These are phyloP conservation scores for Rubia balearica DNA, from an alignment of 305 asterid genomes.

Conservation along the genomic window DNA sequence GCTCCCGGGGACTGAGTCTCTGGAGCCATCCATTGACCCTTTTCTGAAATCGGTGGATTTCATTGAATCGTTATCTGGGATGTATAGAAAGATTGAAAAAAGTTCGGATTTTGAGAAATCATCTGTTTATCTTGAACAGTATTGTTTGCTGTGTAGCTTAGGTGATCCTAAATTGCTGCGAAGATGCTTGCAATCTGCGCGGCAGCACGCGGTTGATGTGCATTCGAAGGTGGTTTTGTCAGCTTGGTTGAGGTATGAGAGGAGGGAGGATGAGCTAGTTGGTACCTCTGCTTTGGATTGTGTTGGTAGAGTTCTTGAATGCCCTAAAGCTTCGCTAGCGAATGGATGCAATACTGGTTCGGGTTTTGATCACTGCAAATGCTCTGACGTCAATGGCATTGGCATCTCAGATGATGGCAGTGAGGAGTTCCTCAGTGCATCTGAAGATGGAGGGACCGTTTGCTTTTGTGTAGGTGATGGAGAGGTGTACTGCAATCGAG, in stretches of 20 bases:
- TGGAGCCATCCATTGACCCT: slow-evolving; percentile 40
- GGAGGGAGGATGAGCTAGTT: slow-evolving; percentile 50
- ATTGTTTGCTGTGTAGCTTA: slow-evolving; percentile 28
- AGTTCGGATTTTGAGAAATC: slow-evolving; percentile 24
- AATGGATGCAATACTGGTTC: slow-evolving; percentile 37
- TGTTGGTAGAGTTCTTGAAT: slow-evolving; percentile 46
- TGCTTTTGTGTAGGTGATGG: slow-evolving; percentile 40
- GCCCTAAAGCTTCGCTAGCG: slow-evolving; percentile 38
- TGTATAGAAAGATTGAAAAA: slow-evolving; percentile 25
- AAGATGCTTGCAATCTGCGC: slow-evolving; percentile 41
- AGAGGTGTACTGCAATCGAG: slow-evolving; percentile 35
- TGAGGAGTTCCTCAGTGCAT: slow-evolving; percentile 17
- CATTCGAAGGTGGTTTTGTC: slow-evolving; percentile 46
- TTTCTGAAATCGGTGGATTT: slow-evolving; percentile 41
- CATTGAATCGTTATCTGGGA: slow-evolving; percentile 38
- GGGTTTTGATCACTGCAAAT: slow-evolving; percentile 36
- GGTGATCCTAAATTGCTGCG: slow-evolving; percentile 47
- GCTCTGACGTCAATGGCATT: slow-evolving; percentile 12
- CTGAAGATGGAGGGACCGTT: slow-evolving; percentile 25
- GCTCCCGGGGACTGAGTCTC: slow-evolving; percentile 29
- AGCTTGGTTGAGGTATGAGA: slow-evolving; percentile 60
- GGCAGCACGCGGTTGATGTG: slow-evolving; percentile 44
- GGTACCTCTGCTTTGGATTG: slow-evolving; percentile 45
- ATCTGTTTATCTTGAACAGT: slow-evolving; percentile 36
- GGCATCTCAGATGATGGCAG: slow-evolving; percentile 5